Evolutionary conservation across 2,329 filamentous ascomycete species (phyloP), one percentile per base, ranked within the genome.

Genomic region (Allantophomopsis cytisporea): DNA sequence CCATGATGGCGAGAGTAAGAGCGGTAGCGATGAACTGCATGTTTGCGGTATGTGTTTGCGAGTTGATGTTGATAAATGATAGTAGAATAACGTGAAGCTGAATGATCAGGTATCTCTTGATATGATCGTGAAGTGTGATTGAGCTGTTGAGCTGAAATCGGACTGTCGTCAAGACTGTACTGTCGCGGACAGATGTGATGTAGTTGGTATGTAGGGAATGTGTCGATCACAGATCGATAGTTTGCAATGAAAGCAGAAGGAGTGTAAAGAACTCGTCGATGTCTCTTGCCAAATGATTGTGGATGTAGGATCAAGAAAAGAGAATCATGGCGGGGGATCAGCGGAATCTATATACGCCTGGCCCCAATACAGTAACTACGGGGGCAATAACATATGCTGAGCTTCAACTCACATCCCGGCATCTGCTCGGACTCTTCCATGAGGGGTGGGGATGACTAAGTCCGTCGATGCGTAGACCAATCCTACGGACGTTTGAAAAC

Each of bases 1-100:
- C 63, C 47, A 66, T 53, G 46, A 55, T 53, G 47, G 65, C 56
- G 52, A 69, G 49, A 50, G 65, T 50, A 44, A 53, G 30, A 31
- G 20, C 14, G 41, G 44, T 44, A 40, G 35, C 45, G 51, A 61
- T 48, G 63, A 73, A 73, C 53, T 66, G 66, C 71, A 76, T 76
- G 41, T 63, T 34, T 28, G 33, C 13, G 43, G 31, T 20, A 40
- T 18, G 31, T 41, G 35, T 41, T 28, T 28, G 23, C 7, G 10
- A 28, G 20, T 42, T 43, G 34, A 34, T 18, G 41, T 32, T 37
- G 37, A 35, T 32, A 23, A 47, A 50, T 41, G 50, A 52, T 49
- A 47, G 47, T 41, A 41, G 42, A 30, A 11, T n/a, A 20, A 10
- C 14, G 15, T 31, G 7, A 17, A 33, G 13, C 15, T 36, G 35